Evolutionary conservation across 371 early-diverging fungal genomes (phyloP), one percentile per base, ranked within the genome.

Genomic region (Quaeritorhiza haematococci): DNA sequence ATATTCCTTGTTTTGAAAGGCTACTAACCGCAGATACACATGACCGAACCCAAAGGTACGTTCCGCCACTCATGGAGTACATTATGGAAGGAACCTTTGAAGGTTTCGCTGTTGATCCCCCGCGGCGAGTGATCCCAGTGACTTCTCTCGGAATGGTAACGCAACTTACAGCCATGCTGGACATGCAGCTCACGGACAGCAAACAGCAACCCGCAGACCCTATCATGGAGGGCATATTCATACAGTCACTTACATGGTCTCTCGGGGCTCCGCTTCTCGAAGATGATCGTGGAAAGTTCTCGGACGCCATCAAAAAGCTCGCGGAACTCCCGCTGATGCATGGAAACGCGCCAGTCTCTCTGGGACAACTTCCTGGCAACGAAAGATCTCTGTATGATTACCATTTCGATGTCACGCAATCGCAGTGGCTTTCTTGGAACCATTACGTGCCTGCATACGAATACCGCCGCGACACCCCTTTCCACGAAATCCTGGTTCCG

Each of bases 401-500:
- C 58, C 69, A 64, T 54, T 82, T 80, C 55, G 80, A 80, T 45
- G 27, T 64, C 13, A 34, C 61, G 3, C 71, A 73, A 56, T 53
- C 67, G 19, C 72, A 76, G 50, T 82, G 82, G 82, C 56, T 66
- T 3, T 57, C 76, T 0, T 82, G 82, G 82, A 66, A 49, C 17
- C 52, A 66, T 24, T 80, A 76, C 51, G 78, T 82, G 0, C 80
- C 79, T 19, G 53, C 68, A 15, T 82, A 82, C 56, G 63, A 72
- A 49, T 78, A 82, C 55, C 65, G 66, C n/a, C 64, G 75, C 10
- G 34, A 48, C 2, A 41, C 62, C 24, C 47, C 80, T 1, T 79
- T 73, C 61, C 69, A 78, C 53, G 69, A 78, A 38, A 82, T 80
- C 28, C 57, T 82, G 26, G 82, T 82, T 1, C 82, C 82, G 8